These are phyloP conservation scores for Hemisphaericaspora xylofermentans DNA, from an alignment of 1,139 yeast genomes.

Conservation along the genomic window DNA sequence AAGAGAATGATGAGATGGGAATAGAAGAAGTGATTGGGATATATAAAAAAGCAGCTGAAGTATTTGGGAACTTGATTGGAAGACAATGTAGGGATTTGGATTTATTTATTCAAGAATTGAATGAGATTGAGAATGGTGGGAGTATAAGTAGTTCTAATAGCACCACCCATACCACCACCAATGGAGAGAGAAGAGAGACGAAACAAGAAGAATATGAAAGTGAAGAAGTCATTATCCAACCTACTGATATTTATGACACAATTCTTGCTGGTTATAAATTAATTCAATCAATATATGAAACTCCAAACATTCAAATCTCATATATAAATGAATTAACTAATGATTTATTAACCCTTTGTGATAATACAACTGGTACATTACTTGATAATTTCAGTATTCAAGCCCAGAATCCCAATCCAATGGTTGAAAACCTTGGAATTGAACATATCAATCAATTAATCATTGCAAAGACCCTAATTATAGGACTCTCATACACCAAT, in stretches of 20 bases:
- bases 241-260: conserved; percentile 40
- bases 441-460: conserved; percentile 26
- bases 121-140: conserved; percentile 11
- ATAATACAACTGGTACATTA: conserved; percentile 15
- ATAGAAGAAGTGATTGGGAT: conserved; percentile 17
- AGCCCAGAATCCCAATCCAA: conserved; percentile 21
- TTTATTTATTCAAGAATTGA: conserved; percentile 29
- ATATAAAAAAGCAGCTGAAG: conserved; percentile 19
- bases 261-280: conserved; percentile 31
- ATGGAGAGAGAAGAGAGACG: conserved; percentile 9
- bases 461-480: conserved; percentile 25
- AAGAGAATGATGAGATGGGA: conserved; percentile 18
- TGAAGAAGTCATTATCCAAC: conserved; percentile 37
- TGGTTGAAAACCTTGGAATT: conserved; percentile 26
- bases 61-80: conserved; percentile 19
- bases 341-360: conserved; percentile 15
- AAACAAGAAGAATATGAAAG: conserved; percentile 22
- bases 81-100: conserved; percentile 27
- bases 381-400: conserved; percentile 23
- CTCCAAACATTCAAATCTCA: conserved; percentile 12
- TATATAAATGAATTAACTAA: conserved; percentile 17
- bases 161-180: too few species aligned
- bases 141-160: not conserved
- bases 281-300: conserved; percentile 32
- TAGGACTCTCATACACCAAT: conserved; percentile 20